Percentiles rank a stretch among this genome's conserved stretches.
Evolutionary conservation across 345 rosid genomes (phyloP).

Genomic region (Eucalyptus regnans): DNA sequence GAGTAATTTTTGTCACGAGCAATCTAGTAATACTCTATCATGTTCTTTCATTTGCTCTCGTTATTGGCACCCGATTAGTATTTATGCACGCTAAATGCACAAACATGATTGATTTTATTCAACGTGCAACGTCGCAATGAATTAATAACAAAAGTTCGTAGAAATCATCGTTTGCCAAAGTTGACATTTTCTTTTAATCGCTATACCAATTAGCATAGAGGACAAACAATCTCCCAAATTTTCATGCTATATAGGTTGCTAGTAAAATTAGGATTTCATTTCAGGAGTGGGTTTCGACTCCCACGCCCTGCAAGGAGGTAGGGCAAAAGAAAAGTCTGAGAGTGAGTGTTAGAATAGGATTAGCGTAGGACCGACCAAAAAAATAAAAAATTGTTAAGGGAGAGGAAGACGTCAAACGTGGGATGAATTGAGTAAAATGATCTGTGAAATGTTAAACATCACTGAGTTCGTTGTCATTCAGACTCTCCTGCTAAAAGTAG

Average conservation of each 20-base stretch:
- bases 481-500: too few relatives aligned
- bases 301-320: too few relatives aligned
- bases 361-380: too few relatives aligned
- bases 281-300: too few relatives aligned
- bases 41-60: not conserved
- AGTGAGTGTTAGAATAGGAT: too few relatives aligned
- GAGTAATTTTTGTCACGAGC: not conserved
- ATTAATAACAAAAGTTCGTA: not conserved
- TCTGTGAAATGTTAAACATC: too few relatives aligned
- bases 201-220: not conserved
- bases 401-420: too few relatives aligned
- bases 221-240: not conserved
- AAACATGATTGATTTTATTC: not conserved
- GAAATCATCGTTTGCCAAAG: not conserved
- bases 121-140: accelerated
- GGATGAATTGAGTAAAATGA: too few relatives aligned
- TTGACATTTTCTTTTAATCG: not conserved
- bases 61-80: not conserved
- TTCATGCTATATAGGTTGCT: not conserved
- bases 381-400: too few relatives aligned
- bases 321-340: too few relatives aligned
- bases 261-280: not conserved
- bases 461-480: too few relatives aligned
- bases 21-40: not conserved
- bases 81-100: not conserved